Evolutionary conservation across 2,329 filamentous ascomycete genomes (phyloP).

Genomic region (Metarhizium robertsii): DNA sequence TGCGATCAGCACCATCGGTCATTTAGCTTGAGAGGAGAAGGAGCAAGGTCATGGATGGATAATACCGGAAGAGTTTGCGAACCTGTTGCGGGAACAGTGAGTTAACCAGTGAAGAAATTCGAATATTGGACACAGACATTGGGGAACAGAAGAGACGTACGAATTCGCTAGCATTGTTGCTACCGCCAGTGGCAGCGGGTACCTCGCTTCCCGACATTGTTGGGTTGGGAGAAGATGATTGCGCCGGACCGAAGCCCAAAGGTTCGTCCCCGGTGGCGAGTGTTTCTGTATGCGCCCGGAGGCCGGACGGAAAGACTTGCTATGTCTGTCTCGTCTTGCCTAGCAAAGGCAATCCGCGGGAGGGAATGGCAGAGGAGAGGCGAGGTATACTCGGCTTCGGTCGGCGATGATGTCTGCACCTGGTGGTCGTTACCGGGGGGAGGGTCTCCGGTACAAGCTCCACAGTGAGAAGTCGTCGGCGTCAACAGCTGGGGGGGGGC

Average conservation of each 20-base stretch:
- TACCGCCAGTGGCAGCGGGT: slow-evolving; percentile 27
- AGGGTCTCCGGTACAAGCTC: not conserved
- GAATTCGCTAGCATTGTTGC: slow-evolving; percentile 90
- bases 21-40: not conserved
- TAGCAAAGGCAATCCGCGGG: not conserved
- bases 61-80: slow-evolving; percentile 95
- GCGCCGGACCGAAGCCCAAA: not conserved
- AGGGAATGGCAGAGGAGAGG: not conserved
- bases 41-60: not conserved
- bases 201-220: slow-evolving; percentile 26
- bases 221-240: not conserved
- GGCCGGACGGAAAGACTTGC: not conserved
- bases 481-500: not conserved
- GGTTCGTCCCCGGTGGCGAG: not conserved
- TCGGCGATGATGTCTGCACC: not conserved
- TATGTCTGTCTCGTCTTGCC: not conserved
- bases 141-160: slow-evolving; percentile 44
- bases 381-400: not conserved
- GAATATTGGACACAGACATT: not conserved
- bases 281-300: not conserved
- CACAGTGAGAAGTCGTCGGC: slow-evolving; percentile 1
- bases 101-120: not conserved
- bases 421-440: not conserved
- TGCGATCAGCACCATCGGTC: slow-evolving; percentile 9
- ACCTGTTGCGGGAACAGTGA: slow-evolving; percentile 46